Conservation (phyloP, 129 eudicot genomes). For the Artemisia argyi region DNA sequence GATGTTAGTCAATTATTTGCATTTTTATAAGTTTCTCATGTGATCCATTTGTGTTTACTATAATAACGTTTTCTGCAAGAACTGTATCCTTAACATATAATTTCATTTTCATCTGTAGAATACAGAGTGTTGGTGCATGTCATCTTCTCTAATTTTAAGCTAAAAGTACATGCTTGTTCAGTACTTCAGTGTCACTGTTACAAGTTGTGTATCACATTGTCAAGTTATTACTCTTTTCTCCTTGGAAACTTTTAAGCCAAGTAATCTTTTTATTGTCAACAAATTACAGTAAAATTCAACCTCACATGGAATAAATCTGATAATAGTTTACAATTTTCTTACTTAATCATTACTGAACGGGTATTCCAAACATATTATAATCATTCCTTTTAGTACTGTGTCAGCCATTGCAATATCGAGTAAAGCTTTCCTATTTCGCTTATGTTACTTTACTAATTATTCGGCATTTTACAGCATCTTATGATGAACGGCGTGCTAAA, state of each 20-base stretch:
- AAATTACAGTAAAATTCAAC: no score
- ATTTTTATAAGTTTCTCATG: constrained; percentile 3
- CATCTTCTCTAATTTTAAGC: background rate
- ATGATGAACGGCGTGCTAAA: constrained; percentile 68
- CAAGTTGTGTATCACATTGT: background rate
- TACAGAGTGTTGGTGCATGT: background rate
- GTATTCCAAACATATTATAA: no score
- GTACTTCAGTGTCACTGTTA: background rate
- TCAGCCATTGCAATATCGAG: no score
- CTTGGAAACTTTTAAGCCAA: background rate
- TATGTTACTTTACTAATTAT: constrained; percentile 14
- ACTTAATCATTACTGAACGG: no score
- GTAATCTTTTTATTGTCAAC: background rate
- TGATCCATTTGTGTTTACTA: constrained; percentile 1
- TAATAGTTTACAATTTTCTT: no score
- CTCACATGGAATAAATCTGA: no score
- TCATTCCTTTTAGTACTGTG: no score
- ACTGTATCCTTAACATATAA: background rate
- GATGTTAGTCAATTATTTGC: constrained; percentile 4
- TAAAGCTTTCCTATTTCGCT: background rate
- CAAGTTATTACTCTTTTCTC: background rate
- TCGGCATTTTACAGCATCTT: constrained; percentile 61
- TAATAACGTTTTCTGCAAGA: background rate
- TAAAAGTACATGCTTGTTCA: background rate
- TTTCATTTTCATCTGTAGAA: background rate